Percentiles rank a stretch among this genome's conserved stretches.
Evolutionary conservation across 192 early-diverging fungal genomes (phyloP).

Genomic region (Gamsiella multidivaricata): DNA sequence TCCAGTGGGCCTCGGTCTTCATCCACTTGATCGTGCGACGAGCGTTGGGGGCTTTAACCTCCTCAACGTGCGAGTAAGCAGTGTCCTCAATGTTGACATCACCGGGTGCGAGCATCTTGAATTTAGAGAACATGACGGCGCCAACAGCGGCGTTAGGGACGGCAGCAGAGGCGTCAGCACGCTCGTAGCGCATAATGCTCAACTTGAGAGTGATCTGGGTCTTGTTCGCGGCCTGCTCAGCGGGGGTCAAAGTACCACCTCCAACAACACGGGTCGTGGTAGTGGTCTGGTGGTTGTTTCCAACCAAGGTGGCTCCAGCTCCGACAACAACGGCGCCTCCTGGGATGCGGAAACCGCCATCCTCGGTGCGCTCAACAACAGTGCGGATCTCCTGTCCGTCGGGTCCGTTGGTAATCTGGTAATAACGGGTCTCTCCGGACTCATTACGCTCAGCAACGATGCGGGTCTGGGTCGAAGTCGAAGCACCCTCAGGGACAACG

Average conservation of each 20-base stretch:
- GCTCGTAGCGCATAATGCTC: slow-evolving; percentile 55
- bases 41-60: slow-evolving; percentile 35
- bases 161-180: slow-evolving; percentile 43
- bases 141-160: slow-evolving; percentile 41
- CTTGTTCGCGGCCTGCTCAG: slow-evolving; percentile 53
- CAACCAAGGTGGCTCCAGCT: slow-evolving; percentile 44
- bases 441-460: slow-evolving; percentile 42
- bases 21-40: slow-evolving; percentile 53
- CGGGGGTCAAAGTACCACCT: slow-evolving; percentile 39
- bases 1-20: slow-evolving; percentile 55
- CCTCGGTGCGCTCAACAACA: slow-evolving; percentile 49
- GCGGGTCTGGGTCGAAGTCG: slow-evolving; percentile 44
- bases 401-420: slow-evolving; percentile 43
- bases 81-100: slow-evolving; percentile 46
- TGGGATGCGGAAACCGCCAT: slow-evolving; percentile 50
- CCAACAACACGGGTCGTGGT: slow-evolving; percentile 49
- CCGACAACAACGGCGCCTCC: slow-evolving; percentile 46
- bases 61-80: slow-evolving; percentile 47
- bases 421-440: slow-evolving; percentile 32
- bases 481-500: not conserved
- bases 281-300: slow-evolving; percentile 52
- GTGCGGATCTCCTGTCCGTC: slow-evolving; percentile 51
- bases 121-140: slow-evolving; percentile 51
- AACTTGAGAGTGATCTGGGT: slow-evolving; percentile 54
- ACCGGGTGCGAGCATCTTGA: slow-evolving; percentile 48